Percentiles rank a stretch among this genome's conserved stretches.
Conservation (phyloP, 73 alveolate genomes). For the Paramecium sexaurelia region DNA sequence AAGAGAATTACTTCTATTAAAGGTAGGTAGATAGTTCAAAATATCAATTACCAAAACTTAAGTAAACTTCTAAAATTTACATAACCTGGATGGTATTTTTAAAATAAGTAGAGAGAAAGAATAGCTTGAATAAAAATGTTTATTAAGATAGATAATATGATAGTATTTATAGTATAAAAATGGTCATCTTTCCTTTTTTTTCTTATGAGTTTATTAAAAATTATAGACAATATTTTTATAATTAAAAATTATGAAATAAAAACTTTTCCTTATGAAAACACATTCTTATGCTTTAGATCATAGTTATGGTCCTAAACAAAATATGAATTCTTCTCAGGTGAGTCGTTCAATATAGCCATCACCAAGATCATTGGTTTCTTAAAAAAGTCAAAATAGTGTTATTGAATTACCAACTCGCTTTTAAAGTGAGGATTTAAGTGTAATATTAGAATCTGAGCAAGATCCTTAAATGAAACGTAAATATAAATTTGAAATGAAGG, state of each 20-base stretch:
- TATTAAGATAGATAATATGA: no score
- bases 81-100: no score
- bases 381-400: background rate
- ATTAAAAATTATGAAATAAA: slow-evolving; percentile 1
- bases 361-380: background rate
- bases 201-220: background rate
- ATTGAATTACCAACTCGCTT: slow-evolving; percentile 12
- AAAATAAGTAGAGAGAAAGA: no score
- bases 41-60: no score
- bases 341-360: background rate
- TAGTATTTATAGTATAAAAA: background rate
- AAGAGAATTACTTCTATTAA: no score
- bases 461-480: slow-evolving; percentile 38
- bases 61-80: no score
- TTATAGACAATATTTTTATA: background rate
- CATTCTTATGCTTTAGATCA: background rate
- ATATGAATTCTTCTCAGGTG: background rate
- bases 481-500: background rate
- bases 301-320: slow-evolving; percentile 20
- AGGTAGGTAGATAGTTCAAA: no score
- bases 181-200: background rate
- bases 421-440: slow-evolving; percentile 26
- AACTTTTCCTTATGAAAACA: slow-evolving; percentile 10
- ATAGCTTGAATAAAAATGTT: no score
- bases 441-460: slow-evolving; percentile 3